Conservation (phyloP, 2,329 filamentous ascomycete genomes). For the Colletotrichum endophyticum region DNA sequence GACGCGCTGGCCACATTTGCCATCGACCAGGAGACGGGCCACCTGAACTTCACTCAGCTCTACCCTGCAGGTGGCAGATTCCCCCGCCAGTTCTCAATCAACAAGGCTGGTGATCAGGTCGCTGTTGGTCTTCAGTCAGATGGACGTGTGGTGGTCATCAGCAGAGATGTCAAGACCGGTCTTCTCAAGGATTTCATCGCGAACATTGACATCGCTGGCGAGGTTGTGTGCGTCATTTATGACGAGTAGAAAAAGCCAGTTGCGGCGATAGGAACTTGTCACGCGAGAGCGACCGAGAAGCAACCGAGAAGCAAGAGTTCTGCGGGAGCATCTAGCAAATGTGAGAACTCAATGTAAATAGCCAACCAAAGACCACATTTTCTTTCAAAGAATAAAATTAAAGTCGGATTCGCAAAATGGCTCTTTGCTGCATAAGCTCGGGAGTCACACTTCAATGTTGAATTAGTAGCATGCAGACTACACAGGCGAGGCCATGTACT, state of each 20-base stretch:
- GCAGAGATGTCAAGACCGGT: slow-evolving; percentile 64
- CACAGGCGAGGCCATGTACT: not conserved
- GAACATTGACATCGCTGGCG: slow-evolving; percentile 43
- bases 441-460: not conserved
- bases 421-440: not conserved
- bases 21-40: slow-evolving; percentile 57
- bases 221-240: slow-evolving; percentile 53
- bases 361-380: not conserved
- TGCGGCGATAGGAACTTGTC: not conserved
- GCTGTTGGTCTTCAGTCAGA: slow-evolving; percentile 71
- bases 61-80: slow-evolving; percentile 65
- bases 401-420: not conserved
- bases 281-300: not conserved
- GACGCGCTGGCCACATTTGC: slow-evolving; percentile 69
- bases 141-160: slow-evolving; percentile 64
- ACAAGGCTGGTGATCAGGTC: slow-evolving; percentile 64
- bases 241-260: slow-evolving; percentile 36
- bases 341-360: not conserved
- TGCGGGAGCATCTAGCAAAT: not conserved
- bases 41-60: slow-evolving; percentile 59
- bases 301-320: not conserved
- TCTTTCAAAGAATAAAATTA: not conserved
- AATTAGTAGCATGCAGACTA: not conserved
- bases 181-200: slow-evolving; percentile 53
- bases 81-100: slow-evolving; percentile 72